phyloP scores from a whole-genome alignment of 768 basidiomycete genomes.

The Leccinum disarticulatum region DNA sequence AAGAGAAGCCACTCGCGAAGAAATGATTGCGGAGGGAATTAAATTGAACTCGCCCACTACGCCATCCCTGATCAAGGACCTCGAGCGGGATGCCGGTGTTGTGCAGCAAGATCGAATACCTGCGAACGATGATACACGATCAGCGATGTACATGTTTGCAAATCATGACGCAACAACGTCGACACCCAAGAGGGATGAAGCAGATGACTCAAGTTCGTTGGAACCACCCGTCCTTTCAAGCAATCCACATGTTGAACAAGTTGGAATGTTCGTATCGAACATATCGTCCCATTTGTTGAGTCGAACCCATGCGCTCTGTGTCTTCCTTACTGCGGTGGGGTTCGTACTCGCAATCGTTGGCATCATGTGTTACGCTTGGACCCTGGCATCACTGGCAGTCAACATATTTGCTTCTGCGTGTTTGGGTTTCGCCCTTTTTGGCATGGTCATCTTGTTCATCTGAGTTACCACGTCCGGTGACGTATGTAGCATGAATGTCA shows the following conservation, averaged over 20 bases:
- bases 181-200: not conserved
- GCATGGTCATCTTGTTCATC: conserved; percentile 10
- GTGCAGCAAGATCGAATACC: not conserved
- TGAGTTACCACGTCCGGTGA: not conserved
- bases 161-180: not conserved
- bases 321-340: conserved; percentile 45
- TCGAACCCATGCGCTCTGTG: conserved; percentile 49
- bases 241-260: conserved; percentile 52
- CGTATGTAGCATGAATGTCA: not conserved
- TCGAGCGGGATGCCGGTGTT: conserved; percentile 11
- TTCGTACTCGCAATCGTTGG: conserved; percentile 54
- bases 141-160: not conserved
- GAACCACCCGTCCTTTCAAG: conserved; percentile 38
- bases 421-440: conserved; percentile 37
- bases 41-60: conserved; percentile 21
- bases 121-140: not conserved
- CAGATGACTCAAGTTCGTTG: conserved; percentile 5
- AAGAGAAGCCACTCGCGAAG: conserved; percentile 49
- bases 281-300: conserved; percentile 46
- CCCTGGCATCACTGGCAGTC: conserved; percentile 43
- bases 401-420: conserved; percentile 44
- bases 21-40: conserved; percentile 39
- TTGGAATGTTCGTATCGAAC: conserved; percentile 44
- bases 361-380: conserved; percentile 53
- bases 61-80: conserved; percentile 7